Base-by-base conservation (phyloP, 495 filamentous ascomycete genomes). In the Podospora pseudocomata region DNA sequence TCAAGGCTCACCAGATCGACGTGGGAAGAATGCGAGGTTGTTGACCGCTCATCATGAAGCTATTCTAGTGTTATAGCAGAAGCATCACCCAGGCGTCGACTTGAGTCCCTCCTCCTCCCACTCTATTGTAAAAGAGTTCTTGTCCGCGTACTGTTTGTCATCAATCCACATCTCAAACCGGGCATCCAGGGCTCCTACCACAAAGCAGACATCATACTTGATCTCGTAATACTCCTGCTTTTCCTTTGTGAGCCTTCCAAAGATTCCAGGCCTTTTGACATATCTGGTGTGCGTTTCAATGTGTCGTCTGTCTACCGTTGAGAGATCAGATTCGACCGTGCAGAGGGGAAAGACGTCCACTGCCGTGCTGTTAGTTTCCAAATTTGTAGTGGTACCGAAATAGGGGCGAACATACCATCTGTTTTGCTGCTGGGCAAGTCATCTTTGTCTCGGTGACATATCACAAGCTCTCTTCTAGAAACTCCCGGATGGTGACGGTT, bases 91-190 rank as follows among this genome's bases (percentile, higher is more conserved):
- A 49, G 39, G 39, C 13, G 39, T 49, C 9, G 39, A 49, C 26
- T 61, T 61, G n/a, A 61, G 27, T 5, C 59, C 59, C 59, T 61
- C 6, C 5, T 26, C 23, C 27, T 28, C 27, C 59, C 59, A 61
- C 26, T 61, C 59, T 18, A 61, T 30, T 2, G 0, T 61, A 20
- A 61, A 61, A 15, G 59, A 61, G 18, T 61, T 61, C 59, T 61
- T 61, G 4, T 30, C 59, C 59, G 59, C 59, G 16, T 28, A 61
- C 26, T 61, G 23, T 18, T 61, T 32, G 16, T 61, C 30, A 18
- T 30, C 27, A 15, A 61, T 30, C 59, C 59, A 61, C 59, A 61
- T 26, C 59, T 61, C 59, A 18, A 61, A 61, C 23, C 27, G 7
- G 5, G 59, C 59, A 28, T 61, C 59, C 7, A 61, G 13, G 1